A percentile compares a stretch with the other conserved stretches of the same genome.
These are phyloP conservation scores for Kockiozyma suomiensis DNA, from an alignment of 805 yeast species.

Conservation along the genomic window DNA sequence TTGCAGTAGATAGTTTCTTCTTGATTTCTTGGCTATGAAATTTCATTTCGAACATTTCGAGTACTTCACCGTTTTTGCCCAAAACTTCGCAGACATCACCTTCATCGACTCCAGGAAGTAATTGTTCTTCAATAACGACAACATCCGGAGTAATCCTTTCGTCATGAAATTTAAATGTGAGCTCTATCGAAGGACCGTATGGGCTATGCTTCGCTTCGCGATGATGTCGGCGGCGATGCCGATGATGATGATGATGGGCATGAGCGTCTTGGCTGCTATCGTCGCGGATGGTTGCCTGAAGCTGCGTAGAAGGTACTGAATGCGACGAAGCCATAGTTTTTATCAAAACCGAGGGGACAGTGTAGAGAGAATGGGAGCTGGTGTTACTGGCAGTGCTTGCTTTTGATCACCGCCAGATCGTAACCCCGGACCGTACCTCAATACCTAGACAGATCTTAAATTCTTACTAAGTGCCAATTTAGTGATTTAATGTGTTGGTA, in stretches of 20 bases:
- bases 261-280: neutral
- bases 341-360: too few species aligned
- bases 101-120: conserved; percentile 59
- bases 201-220: neutral
- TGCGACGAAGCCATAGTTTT: neutral
- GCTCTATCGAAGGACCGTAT: conserved; percentile 13
- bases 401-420: conserved; percentile 1
- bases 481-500: neutral
- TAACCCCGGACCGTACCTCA: neutral
- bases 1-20: conserved; percentile 18
- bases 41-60: conserved; percentile 23
- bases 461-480: neutral
- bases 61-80: conserved; percentile 20
- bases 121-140: conserved; percentile 57
- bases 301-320: neutral
- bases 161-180: conserved; percentile 56
- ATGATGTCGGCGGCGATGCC: conserved; percentile 3
- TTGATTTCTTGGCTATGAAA: conserved; percentile 21
- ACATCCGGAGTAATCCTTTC: conserved; percentile 56
- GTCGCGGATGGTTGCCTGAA: neutral
- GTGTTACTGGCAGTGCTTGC: neutral
- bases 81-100: conserved; percentile 66
- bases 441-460: neutral
- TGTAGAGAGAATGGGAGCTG: neutral
- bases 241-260: neutral